phyloP scores from a whole-genome alignment of 2,329 filamentous ascomycete genomes.

The Polychaeton citri region DNA sequence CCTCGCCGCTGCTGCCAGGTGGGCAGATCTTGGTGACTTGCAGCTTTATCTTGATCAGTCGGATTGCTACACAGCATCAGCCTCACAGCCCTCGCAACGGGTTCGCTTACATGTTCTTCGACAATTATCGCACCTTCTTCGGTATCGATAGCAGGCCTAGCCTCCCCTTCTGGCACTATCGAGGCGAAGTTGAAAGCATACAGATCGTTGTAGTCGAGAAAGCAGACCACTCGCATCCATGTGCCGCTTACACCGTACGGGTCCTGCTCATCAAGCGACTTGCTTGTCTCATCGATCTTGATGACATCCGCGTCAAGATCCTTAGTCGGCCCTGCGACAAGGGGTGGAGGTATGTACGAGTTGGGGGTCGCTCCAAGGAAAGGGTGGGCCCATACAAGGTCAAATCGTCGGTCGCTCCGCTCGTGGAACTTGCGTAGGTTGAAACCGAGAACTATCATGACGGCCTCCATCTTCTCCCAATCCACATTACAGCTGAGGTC shows the following conservation, averaged over 20 bases:
- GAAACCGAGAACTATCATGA: constrained; percentile 54
- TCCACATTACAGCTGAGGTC: constrained; percentile 52
- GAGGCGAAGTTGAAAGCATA: constrained; percentile 55
- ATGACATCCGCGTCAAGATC: constrained; percentile 4
- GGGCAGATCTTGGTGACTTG: constrained; percentile 46
- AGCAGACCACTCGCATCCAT: constrained; percentile 50
- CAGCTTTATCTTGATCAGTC: constrained; percentile 57
- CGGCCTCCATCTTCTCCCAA: constrained; percentile 69
- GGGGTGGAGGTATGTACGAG: constrained; percentile 6
- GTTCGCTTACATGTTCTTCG: constrained; percentile 16
- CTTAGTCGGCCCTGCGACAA: constrained; percentile 1
- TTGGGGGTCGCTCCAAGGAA: constrained; percentile 43
- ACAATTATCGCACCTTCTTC: constrained; percentile 37
- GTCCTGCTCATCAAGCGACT: constrained; percentile 42
- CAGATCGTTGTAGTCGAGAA: constrained; percentile 55
- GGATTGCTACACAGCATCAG: constrained; percentile 35
- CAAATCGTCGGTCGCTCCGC: constrained; percentile 32
- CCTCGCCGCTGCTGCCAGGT: constrained; percentile 41
- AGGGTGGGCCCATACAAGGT: constrained; percentile 40
- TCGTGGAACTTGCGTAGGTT: constrained; percentile 42
- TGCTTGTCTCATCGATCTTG: constrained; percentile 20
- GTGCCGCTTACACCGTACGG: constrained; percentile 59
- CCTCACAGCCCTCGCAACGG: constrained; percentile 4
- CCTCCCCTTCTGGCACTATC: constrained; percentile 13
- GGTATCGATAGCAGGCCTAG: constrained; percentile 35